phyloP scores from a whole-genome alignment of 2,329 filamentous ascomycete species.

The Fonsecaea nubica region DNA sequence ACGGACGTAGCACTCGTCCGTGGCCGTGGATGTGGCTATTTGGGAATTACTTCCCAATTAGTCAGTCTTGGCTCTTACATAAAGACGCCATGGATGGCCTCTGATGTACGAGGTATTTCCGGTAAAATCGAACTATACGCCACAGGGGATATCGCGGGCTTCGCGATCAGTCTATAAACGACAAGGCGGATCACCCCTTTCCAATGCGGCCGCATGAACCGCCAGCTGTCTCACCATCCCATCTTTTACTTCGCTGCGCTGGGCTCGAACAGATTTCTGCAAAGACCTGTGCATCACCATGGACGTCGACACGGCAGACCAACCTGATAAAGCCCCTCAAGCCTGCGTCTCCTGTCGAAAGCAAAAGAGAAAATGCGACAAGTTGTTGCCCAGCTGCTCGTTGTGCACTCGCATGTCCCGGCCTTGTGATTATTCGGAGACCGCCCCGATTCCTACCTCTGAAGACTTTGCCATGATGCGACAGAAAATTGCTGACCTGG shows the following conservation, averaged over 20 bases:
- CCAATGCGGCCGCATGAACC: slow-evolving; percentile 15
- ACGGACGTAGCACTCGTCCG: background rate
- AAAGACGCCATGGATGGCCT: background rate
- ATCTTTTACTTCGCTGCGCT: background rate
- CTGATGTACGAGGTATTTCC: background rate
- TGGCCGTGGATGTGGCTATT: background rate
- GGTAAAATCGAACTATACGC: slow-evolving; percentile 3
- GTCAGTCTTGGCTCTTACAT: slow-evolving; percentile 13
- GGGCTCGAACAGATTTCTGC: background rate
- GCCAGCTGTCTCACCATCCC: slow-evolving; percentile 1
- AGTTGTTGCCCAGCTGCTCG: slow-evolving; percentile 56
- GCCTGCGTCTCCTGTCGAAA: slow-evolving; percentile 55
- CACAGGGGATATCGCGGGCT: slow-evolving; percentile 1
- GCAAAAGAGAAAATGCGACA: slow-evolving; percentile 62
- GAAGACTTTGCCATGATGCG: slow-evolving; percentile 36
- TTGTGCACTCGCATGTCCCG: slow-evolving; percentile 51
- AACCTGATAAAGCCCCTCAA: slow-evolving; percentile 44
- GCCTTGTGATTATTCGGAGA: slow-evolving; percentile 39
- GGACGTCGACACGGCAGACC: slow-evolving; percentile 23
- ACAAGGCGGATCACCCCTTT: background rate
- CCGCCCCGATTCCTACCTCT: slow-evolving; percentile 26
- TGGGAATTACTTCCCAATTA: background rate
- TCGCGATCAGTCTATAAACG: background rate
- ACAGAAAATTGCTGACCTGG: slow-evolving; percentile 37
- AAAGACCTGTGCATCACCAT: slow-evolving; percentile 12